Conservation (phyloP, 2,329 filamentous ascomycete species). For the Phaeoacremonium minimum region DNA sequence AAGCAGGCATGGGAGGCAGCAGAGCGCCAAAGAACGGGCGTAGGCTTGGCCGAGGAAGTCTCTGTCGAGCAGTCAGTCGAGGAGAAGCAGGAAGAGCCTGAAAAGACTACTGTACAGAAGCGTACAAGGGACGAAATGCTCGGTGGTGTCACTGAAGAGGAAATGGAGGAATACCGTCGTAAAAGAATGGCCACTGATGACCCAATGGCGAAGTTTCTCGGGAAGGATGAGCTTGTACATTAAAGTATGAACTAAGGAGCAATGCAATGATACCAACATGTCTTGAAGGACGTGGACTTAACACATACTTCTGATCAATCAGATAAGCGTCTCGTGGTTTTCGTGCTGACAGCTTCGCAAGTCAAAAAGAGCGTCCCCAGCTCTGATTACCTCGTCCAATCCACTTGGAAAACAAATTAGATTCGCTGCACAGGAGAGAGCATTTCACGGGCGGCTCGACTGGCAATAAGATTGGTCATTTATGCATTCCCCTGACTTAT, state of each 20-base stretch:
- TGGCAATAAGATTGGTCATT: no score
- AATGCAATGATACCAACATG: background rate
- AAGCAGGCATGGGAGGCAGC: slow-evolving; percentile 76
- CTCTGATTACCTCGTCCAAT: no score
- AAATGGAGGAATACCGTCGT: slow-evolving; percentile 80
- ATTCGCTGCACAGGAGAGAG: no score
- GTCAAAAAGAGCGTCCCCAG: no score
- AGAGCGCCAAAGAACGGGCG: slow-evolving; percentile 53
- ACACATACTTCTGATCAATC: no score
- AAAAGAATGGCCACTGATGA: slow-evolving; percentile 72
- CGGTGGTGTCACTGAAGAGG: slow-evolving; percentile 72
- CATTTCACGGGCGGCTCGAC: no score
- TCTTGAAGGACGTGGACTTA: no score
- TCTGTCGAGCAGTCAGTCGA: slow-evolving; percentile 17
- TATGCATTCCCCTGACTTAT: slow-evolving; percentile 11
- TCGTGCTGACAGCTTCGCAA: no score
- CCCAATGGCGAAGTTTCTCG: slow-evolving; percentile 80
- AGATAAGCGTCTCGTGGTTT: no score
- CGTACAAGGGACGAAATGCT: slow-evolving; percentile 76
- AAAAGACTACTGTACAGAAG: slow-evolving; percentile 50
- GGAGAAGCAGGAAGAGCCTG: slow-evolving; percentile 24
- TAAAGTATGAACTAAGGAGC: slow-evolving; percentile 16
- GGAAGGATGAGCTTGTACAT: slow-evolving; percentile 62
- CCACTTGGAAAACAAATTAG: no score
- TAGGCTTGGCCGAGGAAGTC: slow-evolving; percentile 27